Percentiles rank a stretch among this genome's conserved stretches.
Conservation (phyloP, 192 early-diverging fungal genomes). For the Coemansia sp. region DNA sequence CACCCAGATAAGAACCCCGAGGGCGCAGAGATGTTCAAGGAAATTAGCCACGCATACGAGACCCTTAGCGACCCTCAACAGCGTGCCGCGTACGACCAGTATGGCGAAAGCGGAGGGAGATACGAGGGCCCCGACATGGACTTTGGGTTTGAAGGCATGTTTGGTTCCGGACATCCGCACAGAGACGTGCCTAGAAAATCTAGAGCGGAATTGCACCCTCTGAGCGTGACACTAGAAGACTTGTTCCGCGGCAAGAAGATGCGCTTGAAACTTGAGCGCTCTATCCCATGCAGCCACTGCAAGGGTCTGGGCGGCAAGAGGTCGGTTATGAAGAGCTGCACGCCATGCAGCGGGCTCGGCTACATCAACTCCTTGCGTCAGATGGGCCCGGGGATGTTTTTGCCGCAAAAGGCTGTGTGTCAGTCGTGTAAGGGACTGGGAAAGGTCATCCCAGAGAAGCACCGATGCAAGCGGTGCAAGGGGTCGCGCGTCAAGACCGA, state of each 20-base stretch:
- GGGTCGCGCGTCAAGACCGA: constrained; percentile 80
- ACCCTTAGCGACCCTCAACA: constrained; percentile 67
- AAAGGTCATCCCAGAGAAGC: constrained; percentile 79
- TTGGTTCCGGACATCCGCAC: neutral
- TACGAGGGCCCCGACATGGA: constrained; percentile 18
- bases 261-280: constrained; percentile 58
- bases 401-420: constrained; percentile 76
- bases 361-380: constrained; percentile 24
- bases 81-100: constrained; percentile 71
- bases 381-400: constrained; percentile 44
- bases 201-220: constrained; percentile 21
- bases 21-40: constrained; percentile 76
- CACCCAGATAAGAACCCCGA: constrained; percentile 71
- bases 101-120: constrained; percentile 52
- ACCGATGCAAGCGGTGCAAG: constrained; percentile 91
- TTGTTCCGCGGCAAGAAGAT: constrained; percentile 72
- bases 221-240: constrained; percentile 69
- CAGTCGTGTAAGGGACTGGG: constrained; percentile 70
- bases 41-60: constrained; percentile 82
- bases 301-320: constrained; percentile 47
- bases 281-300: constrained; percentile 39
- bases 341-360: constrained; percentile 35
- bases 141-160: constrained; percentile 31
- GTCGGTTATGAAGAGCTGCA: constrained; percentile 43
- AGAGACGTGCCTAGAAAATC: constrained; percentile 10